Conservation (phyloP, 306 rosid species). For the Lathyrus sativus region DNA sequence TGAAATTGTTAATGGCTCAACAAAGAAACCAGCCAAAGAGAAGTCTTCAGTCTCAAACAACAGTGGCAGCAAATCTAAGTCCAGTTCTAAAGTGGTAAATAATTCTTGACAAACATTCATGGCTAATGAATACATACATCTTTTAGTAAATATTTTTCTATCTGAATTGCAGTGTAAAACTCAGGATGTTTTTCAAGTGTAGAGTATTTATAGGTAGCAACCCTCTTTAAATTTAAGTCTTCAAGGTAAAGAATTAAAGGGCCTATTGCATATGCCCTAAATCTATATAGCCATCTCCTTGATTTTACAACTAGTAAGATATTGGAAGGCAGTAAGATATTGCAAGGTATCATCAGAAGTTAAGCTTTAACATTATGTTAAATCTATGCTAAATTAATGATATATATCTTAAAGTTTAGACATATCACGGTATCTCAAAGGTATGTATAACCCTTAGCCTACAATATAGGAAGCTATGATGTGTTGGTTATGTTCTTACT, state of each 20-base stretch:
- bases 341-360: slow-evolving; percentile 10
- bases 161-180: slow-evolving; percentile 7
- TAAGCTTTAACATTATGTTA: neutral
- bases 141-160: slow-evolving; percentile 11
- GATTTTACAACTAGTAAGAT: neutral
- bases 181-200: slow-evolving; percentile 21
- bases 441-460: slow-evolving; percentile 12
- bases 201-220: slow-evolving; percentile 25
- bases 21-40: slow-evolving; percentile 77
- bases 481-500: neutral
- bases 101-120: slow-evolving; percentile 5
- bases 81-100: slow-evolving; percentile 63
- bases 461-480: slow-evolving; percentile 8
- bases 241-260: slow-evolving; percentile 24
- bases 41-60: slow-evolving; percentile 69
- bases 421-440: neutral
- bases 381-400: neutral
- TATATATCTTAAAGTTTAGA: slow-evolving; percentile 1
- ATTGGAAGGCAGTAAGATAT: neutral
- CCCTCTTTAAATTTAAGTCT: slow-evolving; percentile 6
- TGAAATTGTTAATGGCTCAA: slow-evolving; percentile 71
- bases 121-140: neutral
- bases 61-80: slow-evolving; percentile 75
- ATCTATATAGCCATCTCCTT: slow-evolving; percentile 10
- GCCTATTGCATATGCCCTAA: neutral